These are phyloP conservation scores for Orbilia ellipsospora DNA, from an alignment of 2,329 filamentous ascomycete species.

Conservation along the genomic window DNA sequence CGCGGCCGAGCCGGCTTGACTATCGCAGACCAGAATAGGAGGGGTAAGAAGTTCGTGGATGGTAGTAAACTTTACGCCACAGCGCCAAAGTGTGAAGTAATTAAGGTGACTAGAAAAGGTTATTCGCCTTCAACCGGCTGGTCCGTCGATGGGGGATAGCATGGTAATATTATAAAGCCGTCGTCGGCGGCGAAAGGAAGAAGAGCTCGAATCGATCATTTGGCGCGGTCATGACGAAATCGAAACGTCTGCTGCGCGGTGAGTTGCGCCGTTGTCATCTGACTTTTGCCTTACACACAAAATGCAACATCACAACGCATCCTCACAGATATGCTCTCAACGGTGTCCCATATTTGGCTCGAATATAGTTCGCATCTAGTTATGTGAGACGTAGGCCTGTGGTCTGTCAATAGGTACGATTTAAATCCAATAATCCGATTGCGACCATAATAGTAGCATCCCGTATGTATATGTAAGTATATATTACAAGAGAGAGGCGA, in stretches of 20 bases:
- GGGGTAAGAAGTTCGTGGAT: background rate
- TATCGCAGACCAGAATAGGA: background rate
- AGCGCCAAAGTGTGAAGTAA: background rate
- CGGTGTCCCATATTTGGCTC: no score
- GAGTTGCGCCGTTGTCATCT: slow-evolving; percentile 18
- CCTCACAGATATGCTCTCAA: no score
- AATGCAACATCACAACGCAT: slow-evolving; percentile 4
- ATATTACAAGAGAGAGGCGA: no score
- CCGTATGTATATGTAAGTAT: no score
- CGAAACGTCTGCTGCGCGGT: background rate
- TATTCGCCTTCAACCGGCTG: slow-evolving; percentile 28
- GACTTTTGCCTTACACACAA: background rate
- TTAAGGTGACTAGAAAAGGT: background rate
- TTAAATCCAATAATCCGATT: no score
- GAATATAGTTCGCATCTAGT: no score
- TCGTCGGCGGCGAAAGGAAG: slow-evolving; percentile 3
- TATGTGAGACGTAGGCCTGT: no score
- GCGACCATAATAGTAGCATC: no score
- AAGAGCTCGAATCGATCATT: slow-evolving; percentile 29
- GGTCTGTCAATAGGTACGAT: no score
- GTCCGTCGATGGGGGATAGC: slow-evolving; percentile 18
- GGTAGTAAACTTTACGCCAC: no score
- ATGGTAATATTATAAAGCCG: slow-evolving; percentile 25
- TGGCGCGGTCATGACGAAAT: slow-evolving; percentile 54
- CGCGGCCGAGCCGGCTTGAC: background rate